Percentiles rank a stretch among this genome's conserved stretches.
These are phyloP conservation scores for Glebionis coronaria DNA, from an alignment of 129 eudicot genomes.

Conservation along the genomic window DNA sequence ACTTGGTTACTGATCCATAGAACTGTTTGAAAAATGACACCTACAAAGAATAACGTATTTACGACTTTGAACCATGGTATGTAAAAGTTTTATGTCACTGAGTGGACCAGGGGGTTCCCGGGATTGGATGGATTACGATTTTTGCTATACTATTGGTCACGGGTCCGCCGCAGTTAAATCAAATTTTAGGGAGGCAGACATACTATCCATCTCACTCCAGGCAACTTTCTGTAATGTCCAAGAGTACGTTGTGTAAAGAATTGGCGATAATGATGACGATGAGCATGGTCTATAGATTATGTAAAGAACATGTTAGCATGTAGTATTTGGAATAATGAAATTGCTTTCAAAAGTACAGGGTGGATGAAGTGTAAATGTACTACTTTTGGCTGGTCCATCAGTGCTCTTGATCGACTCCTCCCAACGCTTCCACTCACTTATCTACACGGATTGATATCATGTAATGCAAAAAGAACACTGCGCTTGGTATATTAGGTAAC, in stretches of 20 bases:
- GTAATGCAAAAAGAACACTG: neutral
- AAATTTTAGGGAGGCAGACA: conserved; percentile 23
- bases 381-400: conserved; percentile 1
- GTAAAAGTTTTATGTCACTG: neutral
- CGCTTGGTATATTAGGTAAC: too few species aligned
- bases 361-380: conserved; percentile 12
- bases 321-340: neutral
- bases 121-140: neutral
- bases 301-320: neutral
- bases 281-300: conserved; percentile 13
- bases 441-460: conserved; percentile 30
- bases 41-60: conserved; percentile 23
- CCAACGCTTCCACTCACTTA: conserved; percentile 78
- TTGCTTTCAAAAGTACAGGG: neutral
- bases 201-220: conserved; percentile 52
- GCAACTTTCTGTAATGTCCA: conserved; percentile 60
- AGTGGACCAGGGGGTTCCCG: too few species aligned
- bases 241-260: conserved; percentile 39
- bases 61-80: neutral
- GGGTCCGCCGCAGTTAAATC: neutral
- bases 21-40: conserved; percentile 87
- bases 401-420: conserved; percentile 45
- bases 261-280: conserved; percentile 20
- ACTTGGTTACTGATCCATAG: conserved; percentile 77
- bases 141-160: neutral